Conservation (phyloP, 169 alveolate species). For the Plasmodium sp. region DNA sequence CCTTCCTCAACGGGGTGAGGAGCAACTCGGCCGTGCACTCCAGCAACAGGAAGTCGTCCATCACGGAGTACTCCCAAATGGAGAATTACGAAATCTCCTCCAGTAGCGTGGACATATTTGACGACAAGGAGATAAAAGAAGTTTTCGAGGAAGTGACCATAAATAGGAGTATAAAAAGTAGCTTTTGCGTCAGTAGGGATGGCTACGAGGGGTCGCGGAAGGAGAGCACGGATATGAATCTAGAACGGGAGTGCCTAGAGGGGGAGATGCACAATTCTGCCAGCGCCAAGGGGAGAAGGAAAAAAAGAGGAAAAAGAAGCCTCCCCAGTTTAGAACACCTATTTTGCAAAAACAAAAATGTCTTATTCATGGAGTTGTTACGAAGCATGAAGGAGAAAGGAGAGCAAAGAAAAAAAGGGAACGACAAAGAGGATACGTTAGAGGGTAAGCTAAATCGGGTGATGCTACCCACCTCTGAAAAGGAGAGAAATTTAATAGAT, state of each 20-base stretch:
- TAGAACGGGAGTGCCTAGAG: background rate
- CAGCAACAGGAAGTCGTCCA: slow-evolving; percentile 1
- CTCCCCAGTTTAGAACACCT: background rate
- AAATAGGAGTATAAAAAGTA: slow-evolving; percentile 7
- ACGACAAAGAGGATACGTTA: background rate
- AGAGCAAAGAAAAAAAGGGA: background rate
- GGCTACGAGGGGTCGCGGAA: background rate
- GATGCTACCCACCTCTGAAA: slow-evolving; percentile 27
- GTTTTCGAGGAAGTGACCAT: slow-evolving; percentile 34
- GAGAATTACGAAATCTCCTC: slow-evolving; percentile 36
- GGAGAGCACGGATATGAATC: background rate
- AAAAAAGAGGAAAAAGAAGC: background rate
- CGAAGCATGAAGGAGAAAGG: background rate
- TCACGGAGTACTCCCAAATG: slow-evolving; percentile 7
- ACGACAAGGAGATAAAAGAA: slow-evolving; percentile 22
- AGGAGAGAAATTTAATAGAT: slow-evolving; percentile 56
- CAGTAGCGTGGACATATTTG: slow-evolving; percentile 42
- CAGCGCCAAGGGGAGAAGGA: background rate
- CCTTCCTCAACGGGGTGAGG: background rate
- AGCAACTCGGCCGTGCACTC: background rate
- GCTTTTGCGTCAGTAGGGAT: slow-evolving; percentile 6
- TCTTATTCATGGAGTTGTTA: slow-evolving; percentile 7
- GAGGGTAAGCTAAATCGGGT: background rate
- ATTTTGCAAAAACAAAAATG: slow-evolving; percentile 17
- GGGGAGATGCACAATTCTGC: background rate